Evolutionary conservation across 768 basidiomycete genomes (phyloP).

Genomic region (Phaeotremella skinneri): DNA sequence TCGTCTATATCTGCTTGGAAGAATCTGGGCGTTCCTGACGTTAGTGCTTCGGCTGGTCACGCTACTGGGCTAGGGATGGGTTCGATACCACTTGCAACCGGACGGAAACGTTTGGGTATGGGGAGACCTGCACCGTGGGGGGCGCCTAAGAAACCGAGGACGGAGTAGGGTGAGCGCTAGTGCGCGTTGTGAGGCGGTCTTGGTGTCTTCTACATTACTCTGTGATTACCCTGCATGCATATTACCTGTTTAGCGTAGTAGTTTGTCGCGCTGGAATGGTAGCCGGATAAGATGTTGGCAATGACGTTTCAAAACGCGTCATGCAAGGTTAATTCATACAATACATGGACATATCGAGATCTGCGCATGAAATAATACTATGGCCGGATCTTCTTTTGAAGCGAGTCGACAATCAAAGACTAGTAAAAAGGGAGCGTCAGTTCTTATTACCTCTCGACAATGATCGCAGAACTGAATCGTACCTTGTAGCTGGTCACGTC

Average conservation of each 20-base stretch:
- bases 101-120: conserved; percentile 42
- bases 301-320: too few species aligned
- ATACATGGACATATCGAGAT: too few species aligned
- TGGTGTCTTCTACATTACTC: conserved; percentile 17
- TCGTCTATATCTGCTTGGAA: conserved; percentile 20
- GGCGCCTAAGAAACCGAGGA: conserved; percentile 25
- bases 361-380: not conserved
- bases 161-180: conserved; percentile 10
- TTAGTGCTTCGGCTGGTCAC: not conserved
- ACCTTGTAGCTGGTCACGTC: conserved; percentile 87
- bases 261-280: not conserved
- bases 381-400: not conserved
- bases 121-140: conserved; percentile 44
- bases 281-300: too few species aligned
- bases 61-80: not conserved
- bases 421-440: not conserved
- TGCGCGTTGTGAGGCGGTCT: conserved; percentile 1
- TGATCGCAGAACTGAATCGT: conserved; percentile 37
- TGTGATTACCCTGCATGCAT: conserved; percentile 5
- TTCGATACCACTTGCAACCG: conserved; percentile 20
- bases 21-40: conserved; percentile 15
- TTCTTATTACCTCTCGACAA: not conserved
- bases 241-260: too few species aligned
- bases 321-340: too few species aligned
- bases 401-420: conserved; percentile 3